These are phyloP conservation scores for Eucalyptus pauciflora DNA, from an alignment of 345 rosid genomes.

Conservation along the genomic window DNA sequence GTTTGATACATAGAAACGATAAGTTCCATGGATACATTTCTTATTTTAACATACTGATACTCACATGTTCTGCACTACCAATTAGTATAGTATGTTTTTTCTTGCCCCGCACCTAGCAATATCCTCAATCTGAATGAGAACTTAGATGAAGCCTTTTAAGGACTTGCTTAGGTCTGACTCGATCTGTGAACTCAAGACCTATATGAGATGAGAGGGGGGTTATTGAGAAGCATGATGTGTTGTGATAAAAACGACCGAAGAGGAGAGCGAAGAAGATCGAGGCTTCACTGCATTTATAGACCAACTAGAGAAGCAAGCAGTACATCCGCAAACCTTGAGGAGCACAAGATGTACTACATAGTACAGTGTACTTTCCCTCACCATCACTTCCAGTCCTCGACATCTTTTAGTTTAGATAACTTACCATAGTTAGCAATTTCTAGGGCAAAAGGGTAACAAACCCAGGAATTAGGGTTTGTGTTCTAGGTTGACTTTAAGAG, in stretches of 20 bases:
- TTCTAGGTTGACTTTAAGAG: background rate
- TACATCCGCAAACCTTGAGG: background rate
- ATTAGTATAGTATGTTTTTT: too few relatives aligned
- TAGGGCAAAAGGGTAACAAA: background rate
- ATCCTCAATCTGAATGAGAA: accelerated
- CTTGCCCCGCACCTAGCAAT: accelerated
- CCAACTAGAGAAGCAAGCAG: background rate
- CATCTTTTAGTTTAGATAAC: background rate
- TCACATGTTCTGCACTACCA: accelerated
- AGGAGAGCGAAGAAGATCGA: background rate
- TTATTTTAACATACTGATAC: accelerated
- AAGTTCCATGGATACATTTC: accelerated
- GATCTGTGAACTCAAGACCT: background rate
- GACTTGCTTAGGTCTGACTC: background rate
- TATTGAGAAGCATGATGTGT: background rate
- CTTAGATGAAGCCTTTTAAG: background rate
- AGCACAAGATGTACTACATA: background rate
- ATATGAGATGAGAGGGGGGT: background rate
- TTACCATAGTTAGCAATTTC: background rate
- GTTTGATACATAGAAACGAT: accelerated
- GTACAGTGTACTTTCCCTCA: background rate
- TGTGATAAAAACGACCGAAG: background rate
- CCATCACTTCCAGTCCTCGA: background rate
- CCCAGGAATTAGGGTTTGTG: background rate
- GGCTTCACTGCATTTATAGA: background rate